A percentile compares a stretch with the other conserved stretches of the same genome.
Evolutionary conservation across 192 early-diverging fungal species (phyloP).

Genomic region (Backusella parvicylindrica): DNA sequence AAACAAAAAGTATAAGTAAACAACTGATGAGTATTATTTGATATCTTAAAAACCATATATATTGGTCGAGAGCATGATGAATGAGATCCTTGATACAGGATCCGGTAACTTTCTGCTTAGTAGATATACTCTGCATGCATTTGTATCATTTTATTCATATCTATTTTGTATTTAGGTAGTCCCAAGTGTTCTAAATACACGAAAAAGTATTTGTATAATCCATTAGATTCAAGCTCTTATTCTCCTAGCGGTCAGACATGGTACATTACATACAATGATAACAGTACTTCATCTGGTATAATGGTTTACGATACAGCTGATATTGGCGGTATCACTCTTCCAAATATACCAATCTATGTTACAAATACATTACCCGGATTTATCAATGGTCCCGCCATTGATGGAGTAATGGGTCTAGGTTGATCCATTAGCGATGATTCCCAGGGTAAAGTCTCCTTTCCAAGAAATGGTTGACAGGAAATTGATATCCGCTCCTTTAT

Average conservation of each 20-base stretch:
- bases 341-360: constrained; percentile 20
- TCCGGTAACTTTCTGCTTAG: too few species aligned
- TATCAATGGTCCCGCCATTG: constrained; percentile 7
- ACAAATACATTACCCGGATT: constrained; percentile 2
- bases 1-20: too few species aligned
- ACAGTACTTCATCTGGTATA: constrained; percentile 18
- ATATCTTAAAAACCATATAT: too few species aligned
- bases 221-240: constrained; percentile 50
- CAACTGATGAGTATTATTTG: too few species aligned
- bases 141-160: too few species aligned
- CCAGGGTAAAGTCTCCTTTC: constrained; percentile 38
- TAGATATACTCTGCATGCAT: too few species aligned
- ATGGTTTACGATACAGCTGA: constrained; percentile 20
- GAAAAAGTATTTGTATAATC: too few species aligned
- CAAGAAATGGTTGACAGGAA: constrained; percentile 51
- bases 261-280: constrained; percentile 50
- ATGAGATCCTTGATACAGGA: too few species aligned
- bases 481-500: constrained; percentile 55
- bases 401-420: constrained; percentile 33
- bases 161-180: too few species aligned
- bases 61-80: too few species aligned
- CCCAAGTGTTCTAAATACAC: too few species aligned
- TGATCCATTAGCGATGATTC: constrained; percentile 14
- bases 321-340: constrained; percentile 26
- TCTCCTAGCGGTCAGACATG: constrained; percentile 45